phyloP scores from a whole-genome alignment of 139 green algal genomes.

The Raphidocelis subcapitata region DNA sequence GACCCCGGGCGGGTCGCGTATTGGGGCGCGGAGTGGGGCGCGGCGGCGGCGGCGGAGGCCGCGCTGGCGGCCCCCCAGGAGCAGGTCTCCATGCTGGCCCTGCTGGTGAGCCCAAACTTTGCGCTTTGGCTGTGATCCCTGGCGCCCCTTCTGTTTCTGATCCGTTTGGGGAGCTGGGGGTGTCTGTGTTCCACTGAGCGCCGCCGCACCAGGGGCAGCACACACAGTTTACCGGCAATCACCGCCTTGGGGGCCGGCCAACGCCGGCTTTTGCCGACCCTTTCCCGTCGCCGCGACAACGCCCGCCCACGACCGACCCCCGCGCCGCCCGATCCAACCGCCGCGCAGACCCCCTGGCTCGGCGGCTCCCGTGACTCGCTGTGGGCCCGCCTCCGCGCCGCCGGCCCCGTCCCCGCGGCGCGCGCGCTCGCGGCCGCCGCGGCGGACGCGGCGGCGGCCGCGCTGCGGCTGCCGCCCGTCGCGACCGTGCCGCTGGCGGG shows the following conservation, averaged over 20 bases:
- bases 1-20: background rate
- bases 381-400: background rate
- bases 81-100: background rate
- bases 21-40: constrained; percentile 13
- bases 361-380: background rate
- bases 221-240: background rate
- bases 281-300: background rate
- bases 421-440: background rate
- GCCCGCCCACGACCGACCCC: background rate
- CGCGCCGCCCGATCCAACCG: no score
- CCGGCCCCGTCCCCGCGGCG: background rate
- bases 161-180: background rate
- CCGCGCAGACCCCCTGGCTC: background rate
- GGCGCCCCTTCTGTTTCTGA: background rate
- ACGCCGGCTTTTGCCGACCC: background rate
- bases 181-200: background rate
- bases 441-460: background rate
- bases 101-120: background rate
- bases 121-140: no score
- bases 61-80: background rate
- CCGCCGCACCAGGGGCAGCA: background rate
- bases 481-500: background rate
- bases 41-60: background rate
- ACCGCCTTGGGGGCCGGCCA: background rate
- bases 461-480: background rate